These are phyloP conservation scores for Turnera subulata DNA, from an alignment of 345 rosid genomes.

Conservation along the genomic window DNA sequence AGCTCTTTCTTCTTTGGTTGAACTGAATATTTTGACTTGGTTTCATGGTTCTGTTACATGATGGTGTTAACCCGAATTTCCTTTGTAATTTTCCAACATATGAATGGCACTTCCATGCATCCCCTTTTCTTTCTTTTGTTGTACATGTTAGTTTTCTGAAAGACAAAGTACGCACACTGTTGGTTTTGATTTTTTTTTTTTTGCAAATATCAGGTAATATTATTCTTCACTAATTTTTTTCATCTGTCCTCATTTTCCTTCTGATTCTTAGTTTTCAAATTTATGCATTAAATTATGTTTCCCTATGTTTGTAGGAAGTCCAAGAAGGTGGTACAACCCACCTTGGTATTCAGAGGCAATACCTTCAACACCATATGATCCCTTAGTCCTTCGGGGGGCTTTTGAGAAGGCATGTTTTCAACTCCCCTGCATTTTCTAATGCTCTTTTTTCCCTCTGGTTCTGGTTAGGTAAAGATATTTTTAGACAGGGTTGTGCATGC, in stretches of 20 bases:
- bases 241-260: neutral
- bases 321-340: constrained; percentile 82
- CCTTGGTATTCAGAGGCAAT: constrained; percentile 60
- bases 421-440: constrained; percentile 4
- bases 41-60: too few relatives aligned
- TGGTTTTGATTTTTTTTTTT: neutral
- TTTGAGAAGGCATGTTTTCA: constrained; percentile 59
- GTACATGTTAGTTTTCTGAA: neutral
- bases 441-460: neutral
- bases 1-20: too few relatives aligned
- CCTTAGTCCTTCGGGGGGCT: constrained; percentile 42
- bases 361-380: constrained; percentile 68
- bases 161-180: neutral
- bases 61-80: neutral
- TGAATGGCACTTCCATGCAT: too few relatives aligned
- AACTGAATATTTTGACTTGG: too few relatives aligned
- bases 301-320: constrained; percentile 42
- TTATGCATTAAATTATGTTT: neutral
- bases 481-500: too few relatives aligned
- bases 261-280: neutral
- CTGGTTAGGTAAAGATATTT: too few relatives aligned
- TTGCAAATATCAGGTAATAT: too few relatives aligned
- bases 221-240: neutral
- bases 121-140: too few relatives aligned
- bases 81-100: too few relatives aligned